A percentile compares a stretch with the other conserved stretches of the same genome.
Evolutionary conservation across 805 yeast genomes (phyloP).

Genomic region (Kodamaea hsintzibuensis): DNA sequence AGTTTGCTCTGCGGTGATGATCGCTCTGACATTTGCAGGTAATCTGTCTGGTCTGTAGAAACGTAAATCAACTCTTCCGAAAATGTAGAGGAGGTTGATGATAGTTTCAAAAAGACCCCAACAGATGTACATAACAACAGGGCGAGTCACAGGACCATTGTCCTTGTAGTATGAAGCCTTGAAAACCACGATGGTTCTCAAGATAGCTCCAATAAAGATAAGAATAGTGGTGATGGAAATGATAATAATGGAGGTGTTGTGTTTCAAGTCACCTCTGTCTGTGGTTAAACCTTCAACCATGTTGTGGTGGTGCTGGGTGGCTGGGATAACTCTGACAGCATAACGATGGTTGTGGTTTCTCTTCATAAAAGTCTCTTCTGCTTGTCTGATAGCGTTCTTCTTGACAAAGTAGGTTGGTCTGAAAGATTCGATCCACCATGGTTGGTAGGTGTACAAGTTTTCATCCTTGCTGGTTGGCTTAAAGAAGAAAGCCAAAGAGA

Average conservation of each 20-base stretch:
- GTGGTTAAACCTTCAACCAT: slow-evolving; percentile 41
- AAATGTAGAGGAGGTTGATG: slow-evolving; percentile 55
- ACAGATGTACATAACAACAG: slow-evolving; percentile 62
- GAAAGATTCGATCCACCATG: slow-evolving; percentile 78
- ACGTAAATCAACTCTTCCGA: slow-evolving; percentile 71
- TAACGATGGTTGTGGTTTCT: slow-evolving; percentile 49
- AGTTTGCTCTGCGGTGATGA: slow-evolving; percentile 45
- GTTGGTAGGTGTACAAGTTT: slow-evolving; percentile 60
- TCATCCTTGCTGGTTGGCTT: slow-evolving; percentile 55
- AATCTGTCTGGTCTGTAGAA: slow-evolving; percentile 75
- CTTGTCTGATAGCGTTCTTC: slow-evolving; percentile 50
- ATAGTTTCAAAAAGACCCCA: slow-evolving; percentile 70
- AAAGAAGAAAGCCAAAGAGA: slow-evolving; percentile 52
- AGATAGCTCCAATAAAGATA: slow-evolving; percentile 51
- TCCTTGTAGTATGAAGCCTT: slow-evolving; percentile 24
- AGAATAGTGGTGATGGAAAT: slow-evolving; percentile 48
- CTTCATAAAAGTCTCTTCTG: slow-evolving; percentile 47
- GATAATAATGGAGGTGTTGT: slow-evolving; percentile 51
- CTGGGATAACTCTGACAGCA: slow-evolving; percentile 62
- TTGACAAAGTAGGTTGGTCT: slow-evolving; percentile 58
- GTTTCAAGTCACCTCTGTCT: slow-evolving; percentile 45
- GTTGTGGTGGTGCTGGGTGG: slow-evolving; percentile 46
- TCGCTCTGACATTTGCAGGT: slow-evolving; percentile 38
- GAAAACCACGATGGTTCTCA: slow-evolving; percentile 52
- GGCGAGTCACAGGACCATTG: slow-evolving; percentile 27